phyloP scores from a whole-genome alignment of 2,329 filamentous ascomycete species.

The Raffaelea ambrosiae region DNA sequence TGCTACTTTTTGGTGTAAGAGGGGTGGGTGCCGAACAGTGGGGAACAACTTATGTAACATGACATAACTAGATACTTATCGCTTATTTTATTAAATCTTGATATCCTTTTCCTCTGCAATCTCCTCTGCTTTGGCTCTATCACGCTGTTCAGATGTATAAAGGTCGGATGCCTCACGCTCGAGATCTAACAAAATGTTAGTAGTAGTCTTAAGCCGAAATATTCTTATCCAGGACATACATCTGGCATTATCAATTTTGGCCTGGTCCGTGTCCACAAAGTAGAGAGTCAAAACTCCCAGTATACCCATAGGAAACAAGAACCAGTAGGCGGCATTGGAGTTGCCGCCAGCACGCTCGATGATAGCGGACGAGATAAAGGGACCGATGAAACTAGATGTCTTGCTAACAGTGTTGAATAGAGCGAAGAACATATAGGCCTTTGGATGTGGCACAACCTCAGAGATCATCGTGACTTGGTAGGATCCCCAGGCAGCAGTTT shows the following conservation, averaged over 20 bases:
- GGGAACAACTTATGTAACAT: no score
- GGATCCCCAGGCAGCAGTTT: background rate
- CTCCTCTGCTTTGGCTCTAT: background rate
- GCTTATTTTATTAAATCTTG: no score
- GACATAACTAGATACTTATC: no score
- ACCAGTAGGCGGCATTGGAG: background rate
- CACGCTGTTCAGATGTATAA: background rate
- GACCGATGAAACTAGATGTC: background rate
- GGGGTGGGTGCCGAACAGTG: no score
- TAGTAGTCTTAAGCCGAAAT: no score
- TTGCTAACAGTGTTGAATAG: background rate
- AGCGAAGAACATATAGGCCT: background rate
- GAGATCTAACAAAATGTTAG: background rate
- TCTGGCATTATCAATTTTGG: background rate
- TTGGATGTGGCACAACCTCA: background rate
- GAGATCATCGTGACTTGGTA: background rate
- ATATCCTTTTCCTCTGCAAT: no score
- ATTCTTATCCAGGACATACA: background rate
- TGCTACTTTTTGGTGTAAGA: no score
- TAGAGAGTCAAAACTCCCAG: background rate
- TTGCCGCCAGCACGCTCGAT: background rate
- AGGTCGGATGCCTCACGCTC: background rate
- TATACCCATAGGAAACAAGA: background rate
- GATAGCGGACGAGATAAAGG: background rate
- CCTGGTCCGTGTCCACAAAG: background rate